A percentile compares a stretch with the other conserved stretches of the same genome.
phyloP scores from a whole-genome alignment of 1,284 basidiomycete species.

The Ganoderma leucocontextum region DNA sequence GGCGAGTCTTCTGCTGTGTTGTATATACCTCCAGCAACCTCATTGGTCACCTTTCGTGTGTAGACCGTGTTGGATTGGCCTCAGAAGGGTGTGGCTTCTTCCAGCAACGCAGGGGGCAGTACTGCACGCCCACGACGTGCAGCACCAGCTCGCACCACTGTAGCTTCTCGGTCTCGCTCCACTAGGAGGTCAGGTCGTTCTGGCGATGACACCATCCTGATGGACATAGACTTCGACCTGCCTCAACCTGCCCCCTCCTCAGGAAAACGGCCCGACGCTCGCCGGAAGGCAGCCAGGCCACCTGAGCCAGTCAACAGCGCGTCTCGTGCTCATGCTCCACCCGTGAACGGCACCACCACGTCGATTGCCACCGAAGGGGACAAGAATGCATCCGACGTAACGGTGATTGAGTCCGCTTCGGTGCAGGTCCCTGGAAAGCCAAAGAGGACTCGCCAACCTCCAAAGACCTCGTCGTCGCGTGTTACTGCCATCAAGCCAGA shows the following conservation, averaged over 20 bases:
- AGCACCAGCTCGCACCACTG: slow-evolving; percentile 16
- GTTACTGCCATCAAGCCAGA: slow-evolving; percentile 16
- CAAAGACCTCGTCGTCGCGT: slow-evolving; percentile 3
- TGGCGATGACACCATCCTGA: slow-evolving; percentile 22
- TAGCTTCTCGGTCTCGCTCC: slow-evolving; percentile 16
- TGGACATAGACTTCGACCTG: slow-evolving; percentile 28
- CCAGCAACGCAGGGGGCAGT: slow-evolving; percentile 16
- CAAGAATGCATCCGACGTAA: slow-evolving; percentile 6
- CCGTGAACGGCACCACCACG: not conserved
- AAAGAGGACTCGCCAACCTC: slow-evolving; percentile 30
- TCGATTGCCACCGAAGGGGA: slow-evolving; percentile 9
- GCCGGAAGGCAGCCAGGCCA: slow-evolving; percentile 30
- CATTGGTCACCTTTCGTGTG: no score
- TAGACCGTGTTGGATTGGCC: not conserved
- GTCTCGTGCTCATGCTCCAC: not conserved
- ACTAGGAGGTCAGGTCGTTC: slow-evolving; percentile 22
- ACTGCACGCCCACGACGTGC: slow-evolving; percentile 22
- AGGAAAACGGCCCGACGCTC: slow-evolving; percentile 29
- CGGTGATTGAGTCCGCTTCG: slow-evolving; percentile 8
- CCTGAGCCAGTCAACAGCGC: slow-evolving; percentile 7
- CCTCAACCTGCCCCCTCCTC: slow-evolving; percentile 24
- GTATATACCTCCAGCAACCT: not conserved
- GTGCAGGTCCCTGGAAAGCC: slow-evolving; percentile 18
- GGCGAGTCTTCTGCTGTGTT: slow-evolving; percentile 2
- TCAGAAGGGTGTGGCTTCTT: slow-evolving; percentile 5